A percentile compares a stretch with the other conserved stretches of the same genome.
Conservation (phyloP, 1,284 basidiomycete species). For the Xanthoconium separans region DNA sequence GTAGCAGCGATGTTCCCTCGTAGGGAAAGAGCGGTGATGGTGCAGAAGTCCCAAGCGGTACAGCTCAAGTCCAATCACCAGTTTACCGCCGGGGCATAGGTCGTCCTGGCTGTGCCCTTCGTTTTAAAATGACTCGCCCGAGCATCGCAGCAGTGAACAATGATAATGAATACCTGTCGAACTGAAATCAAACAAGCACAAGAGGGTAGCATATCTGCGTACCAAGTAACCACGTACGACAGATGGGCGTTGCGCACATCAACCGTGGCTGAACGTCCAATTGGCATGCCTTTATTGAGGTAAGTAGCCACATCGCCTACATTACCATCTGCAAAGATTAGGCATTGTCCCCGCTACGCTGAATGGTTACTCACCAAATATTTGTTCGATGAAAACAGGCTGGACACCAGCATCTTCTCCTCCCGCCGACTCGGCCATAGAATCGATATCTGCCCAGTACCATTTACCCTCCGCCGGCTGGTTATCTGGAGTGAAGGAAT, state of each 20-base stretch:
- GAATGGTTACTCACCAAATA: constrained; percentile 62
- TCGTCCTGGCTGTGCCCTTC: constrained; percentile 25
- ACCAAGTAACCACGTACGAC: constrained; percentile 97
- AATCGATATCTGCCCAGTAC: constrained; percentile 88
- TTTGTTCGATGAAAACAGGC: constrained; percentile 83
- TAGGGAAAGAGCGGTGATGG: too few relatives aligned
- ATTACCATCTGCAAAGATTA: constrained; percentile 65
- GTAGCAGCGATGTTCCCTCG: neutral
- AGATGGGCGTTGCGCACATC: constrained; percentile 94
- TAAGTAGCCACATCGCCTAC: constrained; percentile 65
- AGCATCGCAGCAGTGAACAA: constrained; percentile 52
- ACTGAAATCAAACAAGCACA: constrained; percentile 2
- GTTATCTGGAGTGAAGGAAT: constrained; percentile 88
- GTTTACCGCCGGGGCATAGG: constrained; percentile 28
- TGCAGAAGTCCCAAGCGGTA: too few relatives aligned
- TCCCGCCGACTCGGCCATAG: constrained; percentile 82
- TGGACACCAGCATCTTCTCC: constrained; percentile 70
- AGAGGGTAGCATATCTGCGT: constrained; percentile 18
- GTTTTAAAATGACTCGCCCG: constrained; percentile 30
- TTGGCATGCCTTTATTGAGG: constrained; percentile 75
- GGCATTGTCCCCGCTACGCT: constrained; percentile 2
- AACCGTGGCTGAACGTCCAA: constrained; percentile 83
- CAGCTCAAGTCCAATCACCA: too few relatives aligned
- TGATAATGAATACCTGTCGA: constrained; percentile 67
- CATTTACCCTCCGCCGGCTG: constrained; percentile 78